A percentile compares a stretch with the other conserved stretches of the same genome.
These are phyloP conservation scores for Talaromyces sp. DNA, from an alignment of 2,329 filamentous ascomycete genomes.

Conservation along the genomic window DNA sequence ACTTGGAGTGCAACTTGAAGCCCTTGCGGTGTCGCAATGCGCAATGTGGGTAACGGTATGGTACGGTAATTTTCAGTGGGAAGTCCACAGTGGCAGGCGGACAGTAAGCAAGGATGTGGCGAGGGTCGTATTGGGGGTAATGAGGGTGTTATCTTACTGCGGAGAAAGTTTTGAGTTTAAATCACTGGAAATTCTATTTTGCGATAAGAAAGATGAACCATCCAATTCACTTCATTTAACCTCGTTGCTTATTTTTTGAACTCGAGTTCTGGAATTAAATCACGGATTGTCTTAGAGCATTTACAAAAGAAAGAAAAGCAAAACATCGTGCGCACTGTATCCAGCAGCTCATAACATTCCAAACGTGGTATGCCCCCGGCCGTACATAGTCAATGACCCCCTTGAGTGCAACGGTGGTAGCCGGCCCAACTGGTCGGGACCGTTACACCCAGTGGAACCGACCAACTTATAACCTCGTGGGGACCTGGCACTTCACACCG, in stretches of 20 bases:
- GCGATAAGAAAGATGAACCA: no score
- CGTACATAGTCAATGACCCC: slow-evolving; percentile 27
- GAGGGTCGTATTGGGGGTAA: slow-evolving; percentile 2
- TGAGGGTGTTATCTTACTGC: not conserved
- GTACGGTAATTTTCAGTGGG: slow-evolving; percentile 4
- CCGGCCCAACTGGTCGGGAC: slow-evolving; percentile 26
- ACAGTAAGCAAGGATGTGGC: not conserved
- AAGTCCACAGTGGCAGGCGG: not conserved
- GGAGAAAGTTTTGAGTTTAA: not conserved
- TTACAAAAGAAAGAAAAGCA: no score
- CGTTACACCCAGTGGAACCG: slow-evolving; percentile 31
- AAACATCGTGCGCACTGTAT: not conserved
- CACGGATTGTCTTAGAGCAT: no score
- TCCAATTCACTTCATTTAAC: no score
- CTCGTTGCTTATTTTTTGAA: no score
- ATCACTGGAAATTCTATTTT: not conserved
- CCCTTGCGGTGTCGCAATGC: slow-evolving; percentile 30
- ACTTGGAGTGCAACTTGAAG: slow-evolving; percentile 27
- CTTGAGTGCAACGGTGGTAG: slow-evolving; percentile 35
- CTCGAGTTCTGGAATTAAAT: no score
- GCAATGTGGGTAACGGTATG: slow-evolving; percentile 16
- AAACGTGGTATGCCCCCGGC: slow-evolving; percentile 22
- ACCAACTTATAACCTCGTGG: slow-evolving; percentile 19
- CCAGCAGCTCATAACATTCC: slow-evolving; percentile 10
- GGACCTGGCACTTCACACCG: not conserved